Conservation (phyloP, 331 rosid genomes). For the Acacia pycnantha region DNA sequence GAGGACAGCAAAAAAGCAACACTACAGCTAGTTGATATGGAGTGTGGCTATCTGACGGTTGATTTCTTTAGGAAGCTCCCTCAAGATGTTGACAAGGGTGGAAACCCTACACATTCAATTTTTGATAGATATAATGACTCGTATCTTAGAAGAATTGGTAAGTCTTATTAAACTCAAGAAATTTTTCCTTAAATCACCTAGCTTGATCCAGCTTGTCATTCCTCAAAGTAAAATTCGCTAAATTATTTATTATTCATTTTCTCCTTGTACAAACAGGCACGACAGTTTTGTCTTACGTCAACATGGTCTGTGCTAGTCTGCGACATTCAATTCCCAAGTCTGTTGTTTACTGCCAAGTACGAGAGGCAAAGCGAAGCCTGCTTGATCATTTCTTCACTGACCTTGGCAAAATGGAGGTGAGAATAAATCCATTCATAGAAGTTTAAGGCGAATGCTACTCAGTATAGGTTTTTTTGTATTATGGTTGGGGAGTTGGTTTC, state of each 20-base stretch:
- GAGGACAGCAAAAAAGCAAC: conserved; percentile 90
- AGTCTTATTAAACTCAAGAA: conserved; percentile 17
- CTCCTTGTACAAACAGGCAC: conserved; percentile 50
- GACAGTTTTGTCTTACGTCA: conserved; percentile 77
- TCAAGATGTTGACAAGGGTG: conserved; percentile 94
- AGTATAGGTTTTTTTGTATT: too few species aligned
- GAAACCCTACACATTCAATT: conserved; percentile 91
- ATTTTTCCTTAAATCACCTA: background rate
- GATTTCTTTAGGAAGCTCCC: conserved; percentile 96
- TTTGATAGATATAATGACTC: conserved; percentile 92
- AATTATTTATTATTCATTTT: background rate
- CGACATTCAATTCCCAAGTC: conserved; percentile 89
- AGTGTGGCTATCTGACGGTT: conserved; percentile 82
- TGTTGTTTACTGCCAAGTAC: conserved; percentile 83
- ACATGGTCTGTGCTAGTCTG: conserved; percentile 73
- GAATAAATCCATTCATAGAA: background rate
- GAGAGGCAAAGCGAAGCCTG: conserved; percentile 85
- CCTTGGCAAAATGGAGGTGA: conserved; percentile 81
- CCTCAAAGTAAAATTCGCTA: background rate
- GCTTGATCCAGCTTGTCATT: background rate
- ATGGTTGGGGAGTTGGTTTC: background rate
- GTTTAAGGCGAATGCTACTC: background rate
- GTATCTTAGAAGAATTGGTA: conserved; percentile 88
- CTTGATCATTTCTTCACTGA: conserved; percentile 84
- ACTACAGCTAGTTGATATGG: conserved; percentile 87